These are phyloP conservation scores for Piper longum DNA, from an alignment of 164 flowering plant genomes.

Conservation along the genomic window DNA sequence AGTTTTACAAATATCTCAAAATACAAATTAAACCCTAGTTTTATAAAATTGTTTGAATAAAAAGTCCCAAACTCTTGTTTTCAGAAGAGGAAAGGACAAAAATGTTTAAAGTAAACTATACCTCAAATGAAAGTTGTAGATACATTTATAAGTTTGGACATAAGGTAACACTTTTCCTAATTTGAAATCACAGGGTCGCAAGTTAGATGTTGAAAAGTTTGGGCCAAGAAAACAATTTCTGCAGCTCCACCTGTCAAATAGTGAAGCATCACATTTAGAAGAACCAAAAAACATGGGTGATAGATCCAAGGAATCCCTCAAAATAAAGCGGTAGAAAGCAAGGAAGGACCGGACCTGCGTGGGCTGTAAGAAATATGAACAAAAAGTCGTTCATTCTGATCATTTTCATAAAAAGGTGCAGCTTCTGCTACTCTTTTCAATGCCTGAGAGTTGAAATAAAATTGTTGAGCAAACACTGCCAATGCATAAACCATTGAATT, in stretches of 20 bases:
- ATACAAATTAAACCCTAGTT: too few relatives aligned
- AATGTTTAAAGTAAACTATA: constrained; percentile 3
- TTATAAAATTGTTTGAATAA: too few relatives aligned
- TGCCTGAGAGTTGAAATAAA: constrained; percentile 33
- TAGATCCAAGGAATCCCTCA: background rate
- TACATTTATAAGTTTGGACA: constrained; percentile 56
- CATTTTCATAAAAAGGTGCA: constrained; percentile 26
- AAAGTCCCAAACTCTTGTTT: too few relatives aligned
- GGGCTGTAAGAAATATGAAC: constrained; percentile 84
- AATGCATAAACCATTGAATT: background rate
- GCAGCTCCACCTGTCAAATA: constrained; percentile 63
- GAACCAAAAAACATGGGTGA: background rate
- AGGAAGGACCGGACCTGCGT: constrained; percentile 33
- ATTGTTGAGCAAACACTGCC: background rate
- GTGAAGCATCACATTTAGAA: background rate
- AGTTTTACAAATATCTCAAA: too few relatives aligned
- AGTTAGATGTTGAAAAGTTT: constrained; percentile 46
- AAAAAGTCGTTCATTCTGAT: constrained; percentile 44
- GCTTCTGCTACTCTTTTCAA: constrained; percentile 64
- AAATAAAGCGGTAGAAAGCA: background rate
- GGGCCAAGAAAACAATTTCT: constrained; percentile 49
- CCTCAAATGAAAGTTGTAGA: constrained; percentile 67
- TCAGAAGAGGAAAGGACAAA: too few relatives aligned
- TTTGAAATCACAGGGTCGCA: constrained; percentile 84
- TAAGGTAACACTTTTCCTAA: constrained; percentile 60